Conservation (phyloP, 371 early-diverging fungal genomes). For the Mucor plumbeus region DNA sequence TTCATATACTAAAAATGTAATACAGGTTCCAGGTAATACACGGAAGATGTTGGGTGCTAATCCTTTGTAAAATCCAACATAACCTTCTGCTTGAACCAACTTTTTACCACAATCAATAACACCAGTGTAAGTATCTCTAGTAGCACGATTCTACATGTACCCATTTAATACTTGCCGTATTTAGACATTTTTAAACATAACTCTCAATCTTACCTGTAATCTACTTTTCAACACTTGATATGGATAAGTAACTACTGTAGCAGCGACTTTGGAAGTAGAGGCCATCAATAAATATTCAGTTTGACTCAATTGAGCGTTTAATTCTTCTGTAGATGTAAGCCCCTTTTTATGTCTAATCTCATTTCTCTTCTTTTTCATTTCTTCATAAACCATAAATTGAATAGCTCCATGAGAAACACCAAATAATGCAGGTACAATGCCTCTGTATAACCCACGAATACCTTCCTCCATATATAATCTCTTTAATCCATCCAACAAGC, state of each 20-base stretch:
- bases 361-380: constrained; percentile 81
- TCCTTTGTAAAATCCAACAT: constrained; percentile 94
- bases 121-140: constrained; percentile 62
- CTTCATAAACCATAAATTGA: constrained; percentile 97
- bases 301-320: constrained; percentile 57
- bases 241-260: constrained; percentile 91
- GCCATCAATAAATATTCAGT: constrained; percentile 88
- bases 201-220: constrained; percentile 69
- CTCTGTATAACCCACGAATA: constrained; percentile 83
- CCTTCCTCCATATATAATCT: constrained; percentile 80
- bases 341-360: constrained; percentile 41
- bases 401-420: constrained; percentile 94
- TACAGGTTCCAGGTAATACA: constrained; percentile 93
- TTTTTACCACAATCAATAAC: constrained; percentile 76
- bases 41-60: constrained; percentile 87
- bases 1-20: constrained; percentile 97
- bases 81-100: constrained; percentile 77
- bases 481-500: constrained; percentile 72
- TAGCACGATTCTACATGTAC: constrained; percentile 36
- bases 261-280: constrained; percentile 85
- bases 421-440: constrained; percentile 87
- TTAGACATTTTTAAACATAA: constrained; percentile 1
- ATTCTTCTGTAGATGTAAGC: constrained; percentile 32
- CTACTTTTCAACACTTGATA: constrained; percentile 92
- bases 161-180: background rate